Conservation (phyloP, 2,329 filamentous ascomycete species). For the Fusarium agapanthi region DNA sequence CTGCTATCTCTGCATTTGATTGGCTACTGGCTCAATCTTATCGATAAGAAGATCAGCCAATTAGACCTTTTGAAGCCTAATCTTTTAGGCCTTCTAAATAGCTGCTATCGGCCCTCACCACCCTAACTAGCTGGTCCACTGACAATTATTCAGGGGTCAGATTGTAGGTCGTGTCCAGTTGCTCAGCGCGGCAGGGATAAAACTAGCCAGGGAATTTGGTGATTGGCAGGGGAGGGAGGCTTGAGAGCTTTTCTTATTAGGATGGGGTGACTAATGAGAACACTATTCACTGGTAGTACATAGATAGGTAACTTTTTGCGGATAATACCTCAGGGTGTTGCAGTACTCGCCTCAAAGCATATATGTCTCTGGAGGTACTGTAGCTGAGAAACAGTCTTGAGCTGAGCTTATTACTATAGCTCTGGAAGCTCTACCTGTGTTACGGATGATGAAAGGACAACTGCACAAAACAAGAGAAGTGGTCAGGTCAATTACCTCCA, state of each 20-base stretch:
- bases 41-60: too few species aligned
- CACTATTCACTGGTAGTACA: background rate
- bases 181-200: slow-evolving; percentile 37
- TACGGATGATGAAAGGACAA: slow-evolving; percentile 4
- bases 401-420: background rate
- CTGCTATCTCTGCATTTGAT: too few species aligned
- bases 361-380: background rate
- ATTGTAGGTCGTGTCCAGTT: slow-evolving; percentile 26
- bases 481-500: background rate
- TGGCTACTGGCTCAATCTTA: too few species aligned
- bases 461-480: slow-evolving; percentile 29
- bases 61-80: too few species aligned
- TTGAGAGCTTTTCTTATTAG: background rate
- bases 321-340: background rate
- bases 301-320: background rate
- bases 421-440: slow-evolving; percentile 14
- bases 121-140: too few species aligned
- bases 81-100: too few species aligned
- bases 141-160: too few species aligned
- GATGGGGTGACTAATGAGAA: slow-evolving; percentile 22
- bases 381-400: background rate
- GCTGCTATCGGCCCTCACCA: too few species aligned
- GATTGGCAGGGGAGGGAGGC: slow-evolving; percentile 10
- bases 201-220: slow-evolving; percentile 6
- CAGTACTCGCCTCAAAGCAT: background rate